Base-by-base conservation (phyloP, 176 grass and related monocot genomes). In the Pontederia crassipes region DNA sequence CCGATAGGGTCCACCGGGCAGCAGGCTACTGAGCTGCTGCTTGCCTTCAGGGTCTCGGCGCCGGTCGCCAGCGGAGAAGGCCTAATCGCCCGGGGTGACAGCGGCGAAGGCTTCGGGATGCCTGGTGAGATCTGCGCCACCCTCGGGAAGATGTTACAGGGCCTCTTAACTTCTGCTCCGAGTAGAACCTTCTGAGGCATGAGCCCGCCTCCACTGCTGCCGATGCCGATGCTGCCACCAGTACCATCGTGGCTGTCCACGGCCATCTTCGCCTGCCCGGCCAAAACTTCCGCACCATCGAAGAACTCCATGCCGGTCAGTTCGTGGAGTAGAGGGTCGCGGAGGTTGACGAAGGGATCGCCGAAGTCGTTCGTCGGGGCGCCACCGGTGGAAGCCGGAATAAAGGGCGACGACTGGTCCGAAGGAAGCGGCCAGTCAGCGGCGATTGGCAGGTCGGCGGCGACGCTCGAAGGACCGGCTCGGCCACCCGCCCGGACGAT, bases 121-220 rank as follows among this genome's bases (percentile, higher is more conserved):
- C 20, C 1, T 24, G 20, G 1, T 24, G 20, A 24, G 20, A 24
- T 45, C 20, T 24, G 20, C 20, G 1, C 20, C 20, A 92, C 88
- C 87, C 88, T 75, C 87, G 72, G 20, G 1, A 24, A 24, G 65
- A 92, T 92, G 81, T 85, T 83, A 55, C 88, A 81, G 8, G 67
- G 55, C 20, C 69, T 55, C 71, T 32, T 61, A 47, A 11, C 64
- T 52, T 46, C 65, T 45, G 66, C 54, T 11, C 55, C 52, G n/a
- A n/a, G n/a, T n/a, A n/a, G 9, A 13, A 50, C 0, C 20, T 24
- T 24, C 20, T 24, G 20, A 1, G 20, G 20, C 20, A 24, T 24
- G 0, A 24, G 20, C 20, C 20, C 1, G 20, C 20, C 0, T 24
- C 20, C 20, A 24, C 20, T 24, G 1, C 20, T 24, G 20, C 20